Base-by-base conservation (phyloP, 192 early-diverging fungal species). In the Backusella psychrophila region DNA sequence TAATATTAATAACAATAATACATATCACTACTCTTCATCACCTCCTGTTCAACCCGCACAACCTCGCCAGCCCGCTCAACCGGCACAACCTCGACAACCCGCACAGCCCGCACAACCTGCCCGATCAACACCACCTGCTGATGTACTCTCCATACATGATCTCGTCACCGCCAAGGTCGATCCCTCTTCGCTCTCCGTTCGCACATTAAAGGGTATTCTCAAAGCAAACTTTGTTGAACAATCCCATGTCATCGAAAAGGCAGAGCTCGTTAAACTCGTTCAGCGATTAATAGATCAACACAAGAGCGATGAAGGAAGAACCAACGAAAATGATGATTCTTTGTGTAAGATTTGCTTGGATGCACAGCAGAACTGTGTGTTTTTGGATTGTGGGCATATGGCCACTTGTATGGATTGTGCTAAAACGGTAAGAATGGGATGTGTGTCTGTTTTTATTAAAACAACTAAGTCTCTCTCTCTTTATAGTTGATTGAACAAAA, bases 311-410 rank as follows among this genome's bases (percentile, higher is more conserved):
- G 21, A 63, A 9, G 35, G 76, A n/a, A 83, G 83, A 46, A 75
- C 80, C 31, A 87, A 89, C 31, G 87, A 86, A 88, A 82, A 86
- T 12, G 77, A 74, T 70, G 90, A 94, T 44, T 81, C 85, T n/a
- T 66, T 92, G 36, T 96, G 94, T 85, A 91, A 91, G 77, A 93
- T 96, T 34, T 96, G 95, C 77, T 94, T 89, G 82, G 94, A 95
- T 79, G 88, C 87, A 14, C 83, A 86, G 21, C 86, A 92, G 69
- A 96, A 96, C 85, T 92, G 92, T 81, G 93, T 95, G 6, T 92
- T 95, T 79, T 81, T 95, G 56, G 90, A 95, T 77, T 96, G 95
- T 75, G 93, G 94, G 39, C 95, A 96, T 80, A 90, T 95, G 91
- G 89, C 89, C 35, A 92, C 94, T 34, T 96, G 93, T 66, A 89